Evolutionary conservation across 495 filamentous ascomycete genomes (phyloP).

Genomic region (Neurospora discreta): DNA sequence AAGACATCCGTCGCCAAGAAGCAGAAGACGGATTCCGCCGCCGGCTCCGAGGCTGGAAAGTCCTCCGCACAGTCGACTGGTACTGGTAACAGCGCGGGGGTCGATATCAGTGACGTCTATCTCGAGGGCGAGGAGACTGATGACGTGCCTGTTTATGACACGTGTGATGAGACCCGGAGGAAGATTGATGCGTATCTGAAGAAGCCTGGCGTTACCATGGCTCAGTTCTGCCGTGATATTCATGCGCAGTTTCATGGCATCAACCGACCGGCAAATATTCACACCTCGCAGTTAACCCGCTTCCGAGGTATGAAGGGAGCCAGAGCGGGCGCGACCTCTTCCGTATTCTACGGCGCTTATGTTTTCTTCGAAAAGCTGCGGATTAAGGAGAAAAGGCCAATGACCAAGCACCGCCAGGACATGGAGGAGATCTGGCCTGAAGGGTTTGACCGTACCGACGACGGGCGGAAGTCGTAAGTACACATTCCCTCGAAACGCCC

Average conservation of each 20-base stretch:
- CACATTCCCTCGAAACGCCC: background rate
- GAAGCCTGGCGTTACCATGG: constrained; percentile 37
- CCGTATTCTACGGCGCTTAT: constrained; percentile 42
- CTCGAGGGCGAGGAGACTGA: constrained; percentile 33
- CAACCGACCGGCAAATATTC: constrained; percentile 15
- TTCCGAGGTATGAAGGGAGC: constrained; percentile 42
- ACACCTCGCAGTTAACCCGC: constrained; percentile 24
- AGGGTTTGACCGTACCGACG: constrained; percentile 12
- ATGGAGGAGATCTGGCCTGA: constrained; percentile 39
- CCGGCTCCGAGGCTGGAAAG: constrained; percentile 1
- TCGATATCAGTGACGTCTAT: constrained; percentile 26
- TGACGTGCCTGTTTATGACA: constrained; percentile 38
- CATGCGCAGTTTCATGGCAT: constrained; percentile 17
- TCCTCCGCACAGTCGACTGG: background rate
- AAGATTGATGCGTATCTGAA: constrained; percentile 44
- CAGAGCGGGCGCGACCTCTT: constrained; percentile 26
- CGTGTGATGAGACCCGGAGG: constrained; percentile 44
- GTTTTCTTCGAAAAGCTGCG: constrained; percentile 51
- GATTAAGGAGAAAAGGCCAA: constrained; percentile 42
- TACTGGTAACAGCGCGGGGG: constrained; percentile 1
- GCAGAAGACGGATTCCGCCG: constrained; percentile 9
- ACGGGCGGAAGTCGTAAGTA: constrained; percentile 2
- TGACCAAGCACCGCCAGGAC: constrained; percentile 36
- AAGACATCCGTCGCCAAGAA: constrained; percentile 14
- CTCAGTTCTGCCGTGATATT: constrained; percentile 40